These are phyloP conservation scores for Cercospora sp. DNA, from an alignment of 2,329 filamentous ascomycete species.

Conservation along the genomic window DNA sequence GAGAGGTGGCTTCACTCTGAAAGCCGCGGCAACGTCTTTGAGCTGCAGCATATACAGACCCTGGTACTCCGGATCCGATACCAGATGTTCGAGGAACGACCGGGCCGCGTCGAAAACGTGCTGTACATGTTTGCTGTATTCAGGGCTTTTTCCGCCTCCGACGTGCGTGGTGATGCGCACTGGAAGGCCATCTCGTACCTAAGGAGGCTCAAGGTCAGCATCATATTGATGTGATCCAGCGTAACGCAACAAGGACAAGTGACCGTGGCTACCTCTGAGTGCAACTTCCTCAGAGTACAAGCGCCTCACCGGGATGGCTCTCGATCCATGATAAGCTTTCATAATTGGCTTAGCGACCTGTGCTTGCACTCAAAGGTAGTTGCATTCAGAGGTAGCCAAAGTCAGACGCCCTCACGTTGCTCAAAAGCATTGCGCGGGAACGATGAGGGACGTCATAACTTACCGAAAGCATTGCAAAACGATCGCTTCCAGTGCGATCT, in stretches of 20 bases:
- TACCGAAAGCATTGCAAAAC: constrained; percentile 18
- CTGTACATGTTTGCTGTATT: constrained; percentile 16
- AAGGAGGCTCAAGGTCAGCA: neutral
- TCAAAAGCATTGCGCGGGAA: neutral
- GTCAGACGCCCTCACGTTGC: no score
- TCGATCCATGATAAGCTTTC: no score
- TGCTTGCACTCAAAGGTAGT: no score
- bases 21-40: constrained; percentile 12
- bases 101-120: constrained; percentile 7
- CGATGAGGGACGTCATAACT: neutral
- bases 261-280: neutral
- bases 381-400: no score
- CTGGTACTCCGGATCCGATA: constrained; percentile 1
- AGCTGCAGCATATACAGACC: constrained; percentile 15
- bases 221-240: neutral
- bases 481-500: constrained; percentile 1
- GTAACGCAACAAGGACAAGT: neutral
- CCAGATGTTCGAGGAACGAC: constrained; percentile 3
- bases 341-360: no score
- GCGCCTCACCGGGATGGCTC: no score
- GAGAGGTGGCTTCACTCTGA: constrained; percentile 4
- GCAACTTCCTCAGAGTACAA: neutral
- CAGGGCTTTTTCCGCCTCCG: neutral
- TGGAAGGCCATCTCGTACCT: constrained; percentile 7
- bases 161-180: constrained; percentile 11